These are phyloP conservation scores for Calycina herbarum DNA, from an alignment of 2,329 filamentous ascomycete species.

Conservation along the genomic window DNA sequence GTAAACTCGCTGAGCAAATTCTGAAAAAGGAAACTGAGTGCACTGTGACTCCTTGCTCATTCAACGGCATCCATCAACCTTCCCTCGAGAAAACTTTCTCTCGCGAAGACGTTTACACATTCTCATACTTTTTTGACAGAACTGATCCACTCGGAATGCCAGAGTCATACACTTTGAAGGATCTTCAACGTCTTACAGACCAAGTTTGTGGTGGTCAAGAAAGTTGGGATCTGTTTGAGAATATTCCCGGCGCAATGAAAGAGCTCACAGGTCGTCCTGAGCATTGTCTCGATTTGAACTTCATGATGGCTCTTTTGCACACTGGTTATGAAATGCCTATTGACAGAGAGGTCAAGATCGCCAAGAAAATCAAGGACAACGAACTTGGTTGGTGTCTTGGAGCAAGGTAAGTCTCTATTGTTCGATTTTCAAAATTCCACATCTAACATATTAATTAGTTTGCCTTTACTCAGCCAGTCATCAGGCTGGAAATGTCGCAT, in stretches of 20 bases:
- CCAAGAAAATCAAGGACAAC: constrained; percentile 97
- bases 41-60: constrained; percentile 87
- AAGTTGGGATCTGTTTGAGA: constrained; percentile 78
- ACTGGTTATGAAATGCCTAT: constrained; percentile 98
- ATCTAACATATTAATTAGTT: constrained; percentile 54
- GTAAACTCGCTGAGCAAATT: constrained; percentile 84
- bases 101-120: constrained; percentile 89
- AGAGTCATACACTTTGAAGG: constrained; percentile 89
- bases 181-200: constrained; percentile 81
- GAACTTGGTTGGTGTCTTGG: constrained; percentile 98
- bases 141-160: constrained; percentile 94
- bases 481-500: constrained; percentile 92
- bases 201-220: constrained; percentile 79
- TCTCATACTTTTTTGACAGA: constrained; percentile 98
- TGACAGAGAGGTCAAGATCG: constrained; percentile 93
- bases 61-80: constrained; percentile 96
- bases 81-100: constrained; percentile 89
- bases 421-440: neutral
- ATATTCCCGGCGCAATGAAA: constrained; percentile 72
- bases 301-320: constrained; percentile 90
- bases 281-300: constrained; percentile 92
- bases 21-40: constrained; percentile 84
- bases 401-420: constrained; percentile 69
- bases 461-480: constrained; percentile 76
- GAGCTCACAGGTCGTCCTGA: constrained; percentile 84